These are phyloP conservation scores for Malus asiatica DNA, from an alignment of 306 rosid genomes.

Conservation along the genomic window DNA sequence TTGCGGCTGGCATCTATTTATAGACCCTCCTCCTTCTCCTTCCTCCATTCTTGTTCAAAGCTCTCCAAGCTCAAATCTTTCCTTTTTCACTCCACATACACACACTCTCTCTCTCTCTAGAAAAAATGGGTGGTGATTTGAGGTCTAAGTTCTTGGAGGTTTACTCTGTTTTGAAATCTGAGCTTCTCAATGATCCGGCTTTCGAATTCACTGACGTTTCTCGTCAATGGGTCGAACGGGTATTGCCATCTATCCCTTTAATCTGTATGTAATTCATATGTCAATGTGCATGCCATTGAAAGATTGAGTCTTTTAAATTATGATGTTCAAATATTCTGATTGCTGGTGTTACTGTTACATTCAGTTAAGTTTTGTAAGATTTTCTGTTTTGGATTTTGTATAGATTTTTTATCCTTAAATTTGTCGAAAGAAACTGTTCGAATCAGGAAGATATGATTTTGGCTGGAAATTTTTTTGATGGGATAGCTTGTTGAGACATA, in stretches of 20 bases:
- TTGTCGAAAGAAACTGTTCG: neutral
- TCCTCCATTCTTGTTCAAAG: neutral
- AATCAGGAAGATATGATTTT: neutral
- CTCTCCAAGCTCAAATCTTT: neutral
- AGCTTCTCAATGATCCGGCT: conserved; percentile 42
- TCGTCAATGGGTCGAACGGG: conserved; percentile 43
- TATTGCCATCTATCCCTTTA: neutral
- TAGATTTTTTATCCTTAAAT: neutral
- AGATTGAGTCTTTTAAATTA: neutral
- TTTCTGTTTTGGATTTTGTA: neutral
- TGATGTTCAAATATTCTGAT: neutral
- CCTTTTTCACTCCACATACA: neutral
- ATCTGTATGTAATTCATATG: neutral
- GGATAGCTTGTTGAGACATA: neutral
- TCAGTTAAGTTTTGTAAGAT: neutral
- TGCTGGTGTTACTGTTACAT: neutral
- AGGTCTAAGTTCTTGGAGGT: conserved; percentile 37
- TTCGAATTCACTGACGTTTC: conserved; percentile 43
- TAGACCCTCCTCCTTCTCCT: neutral
- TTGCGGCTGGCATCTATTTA: neutral
- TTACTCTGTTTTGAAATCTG: conserved; percentile 39
- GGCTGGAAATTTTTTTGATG: neutral
- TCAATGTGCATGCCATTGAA: neutral
- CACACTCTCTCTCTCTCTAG: neutral
- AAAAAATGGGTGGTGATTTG: conserved; percentile 23